phyloP scores from a whole-genome alignment of 208 protist genomes.

The Trypanosoma mega region DNA sequence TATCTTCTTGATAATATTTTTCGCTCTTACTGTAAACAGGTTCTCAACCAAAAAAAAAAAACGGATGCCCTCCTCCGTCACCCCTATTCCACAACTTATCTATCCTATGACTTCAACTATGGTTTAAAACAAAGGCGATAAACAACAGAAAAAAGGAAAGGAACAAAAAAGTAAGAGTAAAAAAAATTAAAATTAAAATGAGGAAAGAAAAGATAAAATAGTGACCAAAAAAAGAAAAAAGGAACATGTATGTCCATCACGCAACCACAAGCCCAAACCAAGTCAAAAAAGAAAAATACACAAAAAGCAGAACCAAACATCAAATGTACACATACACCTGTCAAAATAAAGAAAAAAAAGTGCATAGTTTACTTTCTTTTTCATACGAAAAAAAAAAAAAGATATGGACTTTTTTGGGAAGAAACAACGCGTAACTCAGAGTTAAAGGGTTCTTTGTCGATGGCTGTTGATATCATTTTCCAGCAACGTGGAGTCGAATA shows the following conservation, averaged over 20 bases:
- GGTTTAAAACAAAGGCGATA: background rate
- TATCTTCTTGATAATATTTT: too few species aligned
- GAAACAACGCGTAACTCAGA: conserved; percentile 16
- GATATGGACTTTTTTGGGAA: background rate
- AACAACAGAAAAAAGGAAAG: background rate
- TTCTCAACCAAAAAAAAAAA: too few species aligned
- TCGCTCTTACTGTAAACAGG: too few species aligned
- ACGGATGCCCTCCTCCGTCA: too few species aligned
- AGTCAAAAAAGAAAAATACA: too few species aligned
- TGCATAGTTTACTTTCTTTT: background rate
- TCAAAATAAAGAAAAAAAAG: too few species aligned
- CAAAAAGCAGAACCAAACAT: too few species aligned
- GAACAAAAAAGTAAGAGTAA: background rate
- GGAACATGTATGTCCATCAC: too few species aligned
- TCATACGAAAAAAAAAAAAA: conserved; percentile 4
- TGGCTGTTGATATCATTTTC: conserved; percentile 15
- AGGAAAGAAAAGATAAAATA: background rate
- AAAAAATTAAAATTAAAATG: conserved; percentile 2
- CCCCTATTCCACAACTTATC: too few species aligned
- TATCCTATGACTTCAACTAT: background rate
- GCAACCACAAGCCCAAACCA: too few species aligned
- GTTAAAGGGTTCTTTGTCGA: conserved; percentile 41
- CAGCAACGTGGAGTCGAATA: conserved; percentile 18
- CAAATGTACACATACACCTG: too few species aligned
- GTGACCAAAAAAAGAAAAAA: background rate